Evolutionary conservation across 2,329 filamentous ascomycete genomes (phyloP).

Genomic region (Aureobasidium sp.): DNA sequence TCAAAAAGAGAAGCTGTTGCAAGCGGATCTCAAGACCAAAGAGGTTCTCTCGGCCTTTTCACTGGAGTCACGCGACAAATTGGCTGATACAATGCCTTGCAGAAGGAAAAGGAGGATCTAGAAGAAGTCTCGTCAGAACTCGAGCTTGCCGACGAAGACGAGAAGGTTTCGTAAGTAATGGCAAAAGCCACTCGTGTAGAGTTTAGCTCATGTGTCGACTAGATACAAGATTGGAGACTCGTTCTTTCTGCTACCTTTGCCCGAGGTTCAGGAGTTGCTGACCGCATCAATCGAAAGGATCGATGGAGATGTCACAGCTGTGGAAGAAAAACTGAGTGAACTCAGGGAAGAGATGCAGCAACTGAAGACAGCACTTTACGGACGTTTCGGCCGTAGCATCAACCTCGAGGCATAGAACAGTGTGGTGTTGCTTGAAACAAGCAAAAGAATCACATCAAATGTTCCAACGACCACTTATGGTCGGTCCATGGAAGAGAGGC

Average conservation of each 20-base stretch:
- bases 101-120: slow-evolving; percentile 98
- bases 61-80: too few relatives aligned
- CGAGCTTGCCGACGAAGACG: slow-evolving; percentile 91
- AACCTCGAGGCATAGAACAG: slow-evolving; percentile 73
- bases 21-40: slow-evolving; percentile 74
- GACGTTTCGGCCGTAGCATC: slow-evolving; percentile 91
- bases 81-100: slow-evolving; percentile 6
- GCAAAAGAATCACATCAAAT: not conserved
- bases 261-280: slow-evolving; percentile 82
- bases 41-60: slow-evolving; percentile 44
- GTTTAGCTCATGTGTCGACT: slow-evolving; percentile 7
- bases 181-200: not conserved
- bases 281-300: slow-evolving; percentile 61
- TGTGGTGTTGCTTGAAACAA: not conserved
- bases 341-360: slow-evolving; percentile 81
- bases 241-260: slow-evolving; percentile 78
- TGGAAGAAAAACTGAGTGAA: slow-evolving; percentile 68
- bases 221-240: slow-evolving; percentile 97
- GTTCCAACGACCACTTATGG: not conserved
- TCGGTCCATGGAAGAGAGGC: not conserved
- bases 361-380: slow-evolving; percentile 88
- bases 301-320: slow-evolving; percentile 62
- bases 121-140: slow-evolving; percentile 87
- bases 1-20: slow-evolving; percentile 68
- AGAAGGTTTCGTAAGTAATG: slow-evolving; percentile 69